phyloP scores from a whole-genome alignment of 129 eudicot species.

The Flaveria bidentis region DNA sequence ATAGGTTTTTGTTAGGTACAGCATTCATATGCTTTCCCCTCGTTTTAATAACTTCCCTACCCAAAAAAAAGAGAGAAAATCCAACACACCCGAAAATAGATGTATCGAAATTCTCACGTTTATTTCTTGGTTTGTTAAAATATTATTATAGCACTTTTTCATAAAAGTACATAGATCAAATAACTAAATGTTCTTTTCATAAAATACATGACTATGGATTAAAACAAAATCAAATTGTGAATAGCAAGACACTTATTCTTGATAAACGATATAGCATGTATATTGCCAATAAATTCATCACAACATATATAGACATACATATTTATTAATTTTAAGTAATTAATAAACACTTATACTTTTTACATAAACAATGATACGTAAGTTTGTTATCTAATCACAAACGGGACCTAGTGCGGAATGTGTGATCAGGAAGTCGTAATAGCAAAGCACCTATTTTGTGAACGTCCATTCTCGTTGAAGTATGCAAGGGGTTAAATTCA shows the following conservation, averaged over 20 bases:
- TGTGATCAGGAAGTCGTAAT: no score
- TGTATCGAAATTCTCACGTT: slow-evolving; percentile 20
- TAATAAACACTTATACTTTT: no score
- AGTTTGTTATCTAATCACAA: no score
- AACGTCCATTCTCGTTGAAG: no score
- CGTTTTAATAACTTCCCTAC: slow-evolving; percentile 22
- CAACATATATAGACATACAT: not conserved
- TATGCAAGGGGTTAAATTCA: no score
- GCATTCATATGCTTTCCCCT: not conserved
- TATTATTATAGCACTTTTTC: slow-evolving; percentile 10
- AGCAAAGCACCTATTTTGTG: no score
- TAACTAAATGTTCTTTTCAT: slow-evolving; percentile 4
- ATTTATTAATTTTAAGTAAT: no score
- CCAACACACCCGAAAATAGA: slow-evolving; percentile 29
- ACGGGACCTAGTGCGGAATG: no score
- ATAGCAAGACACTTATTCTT: slow-evolving; percentile 24
- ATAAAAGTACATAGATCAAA: slow-evolving; percentile 3
- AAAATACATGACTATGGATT: slow-evolving; percentile 12
- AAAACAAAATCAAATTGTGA: slow-evolving; percentile 30
- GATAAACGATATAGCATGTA: slow-evolving; percentile 17
- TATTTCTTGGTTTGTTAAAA: slow-evolving; percentile 21
- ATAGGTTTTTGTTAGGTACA: not conserved
- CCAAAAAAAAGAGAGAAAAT: slow-evolving; percentile 21
- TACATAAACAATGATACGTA: no score
- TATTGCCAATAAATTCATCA: slow-evolving; percentile 14